phyloP scores from a whole-genome alignment of 1,139 yeast species.

The Kodamaea fungicola region DNA sequence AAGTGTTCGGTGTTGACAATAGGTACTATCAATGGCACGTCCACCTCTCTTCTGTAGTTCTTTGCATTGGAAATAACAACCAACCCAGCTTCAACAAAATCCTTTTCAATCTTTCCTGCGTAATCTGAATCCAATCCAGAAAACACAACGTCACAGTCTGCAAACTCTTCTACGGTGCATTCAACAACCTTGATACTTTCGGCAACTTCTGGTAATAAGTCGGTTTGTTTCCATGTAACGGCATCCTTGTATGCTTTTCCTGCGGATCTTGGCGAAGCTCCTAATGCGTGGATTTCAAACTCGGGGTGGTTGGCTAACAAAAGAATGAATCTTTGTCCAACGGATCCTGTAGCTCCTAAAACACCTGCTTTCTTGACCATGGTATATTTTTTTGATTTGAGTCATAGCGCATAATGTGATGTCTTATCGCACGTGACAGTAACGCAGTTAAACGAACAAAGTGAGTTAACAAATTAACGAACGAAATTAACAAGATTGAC shows the following conservation, averaged over 20 bases:
- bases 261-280: conserved; percentile 93
- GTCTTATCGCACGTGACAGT: no score
- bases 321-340: conserved; percentile 92
- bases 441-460: no score
- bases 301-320: conserved; percentile 85
- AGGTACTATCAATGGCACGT: conserved; percentile 93
- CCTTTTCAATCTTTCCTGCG: conserved; percentile 90
- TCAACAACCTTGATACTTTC: conserved; percentile 64
- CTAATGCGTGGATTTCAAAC: conserved; percentile 78
- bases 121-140: conserved; percentile 92
- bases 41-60: conserved; percentile 84
- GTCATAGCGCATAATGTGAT: no score
- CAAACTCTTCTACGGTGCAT: conserved; percentile 72
- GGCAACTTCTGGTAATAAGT: conserved; percentile 68
- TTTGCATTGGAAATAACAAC: conserved; percentile 92
- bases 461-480: no score
- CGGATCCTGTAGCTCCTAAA: conserved; percentile 96
- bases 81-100: conserved; percentile 75
- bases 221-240: conserved; percentile 92
- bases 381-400: background rate
- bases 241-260: conserved; percentile 86
- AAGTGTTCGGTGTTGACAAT: conserved; percentile 94
- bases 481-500: no score
- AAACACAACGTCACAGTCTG: conserved; percentile 89
- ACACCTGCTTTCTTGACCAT: conserved; percentile 68